Evolutionary conservation across 1,139 yeast genomes (phyloP).

Genomic region (Yamadazyma trypodendri): DNA sequence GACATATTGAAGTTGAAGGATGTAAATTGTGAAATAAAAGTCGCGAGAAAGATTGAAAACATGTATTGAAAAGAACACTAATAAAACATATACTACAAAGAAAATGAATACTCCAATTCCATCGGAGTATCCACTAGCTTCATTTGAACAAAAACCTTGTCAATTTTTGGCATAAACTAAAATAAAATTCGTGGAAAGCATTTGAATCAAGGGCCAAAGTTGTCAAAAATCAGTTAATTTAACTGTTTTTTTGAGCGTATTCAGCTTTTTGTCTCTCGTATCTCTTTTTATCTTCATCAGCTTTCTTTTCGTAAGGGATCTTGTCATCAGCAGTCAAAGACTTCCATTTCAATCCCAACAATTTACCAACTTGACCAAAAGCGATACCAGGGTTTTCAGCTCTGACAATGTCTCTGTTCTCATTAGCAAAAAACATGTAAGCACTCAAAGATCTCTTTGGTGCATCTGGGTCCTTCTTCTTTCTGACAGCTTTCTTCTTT

Average conservation of each 20-base stretch:
- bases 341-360: slow-evolving; percentile 97
- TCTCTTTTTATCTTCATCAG: slow-evolving; percentile 94
- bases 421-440: slow-evolving; percentile 98
- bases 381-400: slow-evolving; percentile 93
- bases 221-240: no score
- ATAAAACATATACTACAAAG: slow-evolving; percentile 18
- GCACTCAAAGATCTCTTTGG: slow-evolving; percentile 98
- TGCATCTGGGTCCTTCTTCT: slow-evolving; percentile 90
- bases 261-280: slow-evolving; percentile 95
- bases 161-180: not conserved
- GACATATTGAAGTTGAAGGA: slow-evolving; percentile 4
- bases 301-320: slow-evolving; percentile 86
- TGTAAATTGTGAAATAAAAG: not conserved
- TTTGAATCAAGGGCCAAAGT: no score
- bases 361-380: slow-evolving; percentile 89
- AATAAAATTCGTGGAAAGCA: not conserved
- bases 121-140: not conserved
- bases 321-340: slow-evolving; percentile 78
- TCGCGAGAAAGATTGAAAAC: slow-evolving; percentile 2
- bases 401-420: slow-evolving; percentile 91
- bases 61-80: slow-evolving; percentile 10
- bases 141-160: not conserved
- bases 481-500: slow-evolving; percentile 49
- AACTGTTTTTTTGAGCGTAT: slow-evolving; percentile 55
- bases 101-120: not conserved